Conservation (phyloP, 2,329 filamentous ascomycete genomes). For the Anthostomella pinea region DNA sequence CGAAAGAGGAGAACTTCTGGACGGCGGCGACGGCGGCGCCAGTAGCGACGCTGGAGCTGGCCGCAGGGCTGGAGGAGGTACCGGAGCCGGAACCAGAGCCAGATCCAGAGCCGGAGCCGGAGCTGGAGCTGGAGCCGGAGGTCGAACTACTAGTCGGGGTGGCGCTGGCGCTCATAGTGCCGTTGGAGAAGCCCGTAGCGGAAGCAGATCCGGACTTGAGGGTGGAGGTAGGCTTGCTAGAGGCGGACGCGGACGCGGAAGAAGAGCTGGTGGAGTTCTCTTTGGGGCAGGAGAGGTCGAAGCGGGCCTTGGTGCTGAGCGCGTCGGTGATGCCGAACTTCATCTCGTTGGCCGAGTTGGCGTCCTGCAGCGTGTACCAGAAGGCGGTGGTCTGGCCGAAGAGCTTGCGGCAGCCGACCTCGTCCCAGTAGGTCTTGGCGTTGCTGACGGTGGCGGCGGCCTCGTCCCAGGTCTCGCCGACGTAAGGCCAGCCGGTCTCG, state of each 20-base stretch:
- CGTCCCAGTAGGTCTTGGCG: conserved; percentile 36
- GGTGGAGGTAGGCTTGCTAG: conserved; percentile 5
- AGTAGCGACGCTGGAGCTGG: too few species aligned
- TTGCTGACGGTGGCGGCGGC: conserved; percentile 48
- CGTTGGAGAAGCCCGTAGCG: conserved; percentile 6
- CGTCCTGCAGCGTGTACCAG: conserved; percentile 34
- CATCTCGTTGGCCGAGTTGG: conserved; percentile 26
- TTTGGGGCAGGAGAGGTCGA: conserved; percentile 20
- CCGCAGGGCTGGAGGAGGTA: conserved; percentile 6
- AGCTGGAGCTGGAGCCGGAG: conserved; percentile 3
- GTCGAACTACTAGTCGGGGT: conserved; percentile 4
- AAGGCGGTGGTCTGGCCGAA: conserved; percentile 29
- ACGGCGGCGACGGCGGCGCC: too few species aligned
- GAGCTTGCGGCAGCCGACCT: conserved; percentile 28
- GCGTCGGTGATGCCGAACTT: conserved; percentile 21
- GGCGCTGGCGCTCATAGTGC: conserved; percentile 5
- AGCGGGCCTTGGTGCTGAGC: conserved; percentile 17
- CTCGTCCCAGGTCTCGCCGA: conserved; percentile 41
- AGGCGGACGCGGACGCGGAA: conserved; percentile 9
- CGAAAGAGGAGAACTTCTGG: too few species aligned
- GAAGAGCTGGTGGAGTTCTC: conserved; percentile 11
- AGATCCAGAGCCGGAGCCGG: conserved; percentile 7
- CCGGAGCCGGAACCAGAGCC: conserved; percentile 11
- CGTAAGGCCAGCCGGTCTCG: conserved; percentile 55
- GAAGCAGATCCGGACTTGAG: conserved; percentile 1